Evolutionary conservation across 2,329 filamentous ascomycete genomes (phyloP).

Genomic region (Colletotrichum theobromicola): DNA sequence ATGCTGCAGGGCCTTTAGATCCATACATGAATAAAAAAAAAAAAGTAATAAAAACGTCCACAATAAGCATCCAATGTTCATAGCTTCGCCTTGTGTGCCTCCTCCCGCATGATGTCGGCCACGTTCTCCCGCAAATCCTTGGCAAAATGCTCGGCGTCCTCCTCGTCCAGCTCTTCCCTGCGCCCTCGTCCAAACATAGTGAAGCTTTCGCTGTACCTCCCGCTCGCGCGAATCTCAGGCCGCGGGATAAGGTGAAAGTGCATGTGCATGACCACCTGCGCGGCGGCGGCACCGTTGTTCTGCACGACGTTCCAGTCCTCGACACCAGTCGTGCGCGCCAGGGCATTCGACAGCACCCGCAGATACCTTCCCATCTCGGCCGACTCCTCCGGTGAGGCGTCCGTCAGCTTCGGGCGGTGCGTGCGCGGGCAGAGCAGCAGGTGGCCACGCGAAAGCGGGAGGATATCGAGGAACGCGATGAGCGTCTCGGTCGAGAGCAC

Average conservation of each 20-base stretch:
- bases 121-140: slow-evolving; percentile 56
- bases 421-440: slow-evolving; percentile 79
- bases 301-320: slow-evolving; percentile 96
- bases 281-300: slow-evolving; percentile 89
- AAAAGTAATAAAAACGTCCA: not conserved
- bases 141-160: slow-evolving; percentile 69
- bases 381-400: slow-evolving; percentile 68
- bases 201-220: slow-evolving; percentile 66
- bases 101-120: slow-evolving; percentile 45
- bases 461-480: slow-evolving; percentile 90
- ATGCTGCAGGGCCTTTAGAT: not conserved
- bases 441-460: slow-evolving; percentile 85
- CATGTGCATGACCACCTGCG: slow-evolving; percentile 91
- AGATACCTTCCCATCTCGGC: slow-evolving; percentile 72
- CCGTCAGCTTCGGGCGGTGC: slow-evolving; percentile 80
- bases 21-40: slow-evolving; percentile 9
- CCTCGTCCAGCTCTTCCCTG: slow-evolving; percentile 77
- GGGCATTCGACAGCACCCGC: slow-evolving; percentile 73
- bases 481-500: slow-evolving; percentile 80
- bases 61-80: slow-evolving; percentile 26
- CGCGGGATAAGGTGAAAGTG: slow-evolving; percentile 95
- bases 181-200: slow-evolving; percentile 82
- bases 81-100: slow-evolving; percentile 39
- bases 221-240: slow-evolving; percentile 67
- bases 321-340: slow-evolving; percentile 72